Base-by-base conservation (phyloP, 805 yeast species). In the Starmerella lactis-condensi region DNA sequence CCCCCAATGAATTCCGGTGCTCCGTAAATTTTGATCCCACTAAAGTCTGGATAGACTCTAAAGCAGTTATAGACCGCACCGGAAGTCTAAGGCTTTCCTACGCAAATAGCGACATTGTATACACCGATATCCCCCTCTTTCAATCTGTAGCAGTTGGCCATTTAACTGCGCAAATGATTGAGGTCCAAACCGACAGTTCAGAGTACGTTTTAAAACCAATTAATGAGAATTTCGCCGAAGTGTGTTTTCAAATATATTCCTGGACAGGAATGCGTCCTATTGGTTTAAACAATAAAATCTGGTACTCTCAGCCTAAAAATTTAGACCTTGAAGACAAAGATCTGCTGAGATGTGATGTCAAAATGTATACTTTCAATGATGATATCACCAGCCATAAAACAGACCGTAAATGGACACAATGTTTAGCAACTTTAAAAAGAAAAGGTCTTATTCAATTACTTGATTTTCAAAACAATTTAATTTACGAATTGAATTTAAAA, bases 141-240 rank as follows among this genome's bases (percentile, higher is more conserved):
- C 34, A 39, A 4, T 30, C 42, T 14, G 21, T 22, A 4, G 28
- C 44, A 8, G 26, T 43, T 4, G 48, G 48, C 22, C 48, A 43
- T 15, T 17, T 45, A 17, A 27, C 37, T 16, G 28, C 35, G 17
- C 29, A 33, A 8, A 24, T 34, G 13, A 22, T 45, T 3, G 43
- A 45, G 18, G 22, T 45, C 1, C 20, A 28, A 5, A 30, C 24
- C 19, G 25, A 35, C 6, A 31, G 35, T 5, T 31, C 39, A 15
- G 34, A 31, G 7, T 13, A 36, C 3, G 26, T 41, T 7, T 26
- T 38, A 11, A 17, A 30, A 2, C 19, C 34, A 19, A 1, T 22
- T 16, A 30, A 22, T 10, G 17, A 20, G 11, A 25, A 29, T 8
- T 34, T 35, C 30, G 33, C 29, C 6, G 15, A 26, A 4, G 16